Evolutionary conservation across 2,329 filamentous ascomycete genomes (phyloP), one percentile per base, ranked within the genome.

Genomic region (Nemania sp.): DNA sequence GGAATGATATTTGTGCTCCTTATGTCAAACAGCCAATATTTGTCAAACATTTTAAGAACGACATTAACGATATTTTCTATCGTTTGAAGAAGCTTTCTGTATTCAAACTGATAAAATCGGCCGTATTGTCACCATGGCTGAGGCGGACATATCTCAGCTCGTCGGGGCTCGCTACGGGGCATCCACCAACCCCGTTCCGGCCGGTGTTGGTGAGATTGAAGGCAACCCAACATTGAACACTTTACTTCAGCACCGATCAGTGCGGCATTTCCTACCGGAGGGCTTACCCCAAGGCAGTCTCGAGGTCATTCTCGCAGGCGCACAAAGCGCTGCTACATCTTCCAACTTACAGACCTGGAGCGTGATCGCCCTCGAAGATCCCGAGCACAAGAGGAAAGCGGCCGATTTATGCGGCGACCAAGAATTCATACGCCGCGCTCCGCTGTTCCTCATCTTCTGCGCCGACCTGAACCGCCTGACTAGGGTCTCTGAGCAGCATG

Each of bases 271-370:
- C 31, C 48, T 64, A 2, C 57, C 65, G 0, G 52, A 61, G 5
- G 46, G 42, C 1, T 50, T 70, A 8, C 54, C 60, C 6, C 43
- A 49, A 1, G 64, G 62, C 24, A 65, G 60, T 2, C 63, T 71
- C n/a, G 66, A 68, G 40, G 37, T 64, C 2, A 61, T 71, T 1
- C 42, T 67, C 3, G 67, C 70, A 0, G 69, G 66, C n/a, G 69
- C 63, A 2, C 69, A 71, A 49, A 69, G 67, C 50, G 69, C 70
- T 7, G 61, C 68, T 5, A 69, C 68, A 2, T 71, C 68, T 12
- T 71, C 66, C 6, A 70, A 71, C 54, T 56, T 71, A 23, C 70
- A 72, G 48, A 67, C 67, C 0, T 72, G 69, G 67, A 69, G 67
- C 48, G 66, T 66, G 12, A 55, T 72, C 19, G 65, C 67, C 11